Evolutionary conservation across 345 rosid species (phyloP).

Genomic region (Syzygium oleosum): DNA sequence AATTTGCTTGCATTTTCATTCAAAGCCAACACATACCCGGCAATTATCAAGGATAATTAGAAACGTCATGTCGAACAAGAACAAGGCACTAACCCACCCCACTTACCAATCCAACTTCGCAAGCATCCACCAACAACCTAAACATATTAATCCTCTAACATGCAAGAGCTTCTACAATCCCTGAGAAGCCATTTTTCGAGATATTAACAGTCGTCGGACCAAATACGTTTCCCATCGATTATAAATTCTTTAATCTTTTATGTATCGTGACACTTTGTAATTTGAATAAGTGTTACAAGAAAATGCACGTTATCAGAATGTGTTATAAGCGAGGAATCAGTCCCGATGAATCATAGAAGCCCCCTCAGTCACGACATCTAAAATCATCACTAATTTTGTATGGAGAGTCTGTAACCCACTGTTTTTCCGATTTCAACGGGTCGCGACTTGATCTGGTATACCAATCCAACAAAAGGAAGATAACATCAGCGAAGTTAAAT

Average conservation of each 20-base stretch:
- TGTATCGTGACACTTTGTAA: neutral
- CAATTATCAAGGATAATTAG: neutral
- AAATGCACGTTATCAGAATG: neutral
- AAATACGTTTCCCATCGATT: neutral
- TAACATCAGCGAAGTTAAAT: neutral
- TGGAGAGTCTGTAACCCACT: neutral
- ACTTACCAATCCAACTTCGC: neutral
- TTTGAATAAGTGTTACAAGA: neutral
- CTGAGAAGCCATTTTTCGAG: neutral
- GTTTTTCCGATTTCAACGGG: neutral
- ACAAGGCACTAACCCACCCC: neutral
- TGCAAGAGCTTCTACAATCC: neutral
- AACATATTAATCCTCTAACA: neutral
- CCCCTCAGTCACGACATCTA: neutral
- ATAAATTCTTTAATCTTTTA: neutral
- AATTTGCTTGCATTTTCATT: neutral
- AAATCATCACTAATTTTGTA: neutral
- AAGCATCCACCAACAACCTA: neutral
- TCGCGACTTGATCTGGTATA: neutral
- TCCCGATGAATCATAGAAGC: neutral
- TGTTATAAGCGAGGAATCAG: neutral
- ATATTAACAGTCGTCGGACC: neutral
- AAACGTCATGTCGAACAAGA: neutral
- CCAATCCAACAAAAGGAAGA: neutral
- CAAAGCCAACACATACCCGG: neutral